phyloP scores from a whole-genome alignment of 1,284 basidiomycete species.

The Puccinia triticina region DNA sequence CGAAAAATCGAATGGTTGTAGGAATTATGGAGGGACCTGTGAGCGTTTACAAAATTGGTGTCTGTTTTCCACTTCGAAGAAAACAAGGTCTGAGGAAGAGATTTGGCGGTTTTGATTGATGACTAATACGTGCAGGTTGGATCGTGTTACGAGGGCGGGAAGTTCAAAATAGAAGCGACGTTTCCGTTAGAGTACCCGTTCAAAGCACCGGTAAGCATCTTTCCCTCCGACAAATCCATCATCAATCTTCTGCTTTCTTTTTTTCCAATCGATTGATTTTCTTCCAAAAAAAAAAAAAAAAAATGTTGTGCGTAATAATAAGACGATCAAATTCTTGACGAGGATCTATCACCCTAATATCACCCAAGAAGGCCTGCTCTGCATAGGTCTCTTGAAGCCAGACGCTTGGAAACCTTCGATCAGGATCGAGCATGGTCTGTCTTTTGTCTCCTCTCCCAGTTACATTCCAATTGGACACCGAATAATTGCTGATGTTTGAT shows the following conservation, averaged over 20 bases:
- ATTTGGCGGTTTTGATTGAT: not conserved
- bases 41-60: not conserved
- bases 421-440: slow-evolving; percentile 58
- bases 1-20: not conserved
- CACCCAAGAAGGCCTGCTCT: slow-evolving; percentile 58
- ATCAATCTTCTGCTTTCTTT: not conserved
- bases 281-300: not conserved
- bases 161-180: slow-evolving; percentile 56
- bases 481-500: too few species aligned
- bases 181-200: slow-evolving; percentile 61
- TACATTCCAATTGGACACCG: too few species aligned
- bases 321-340: slow-evolving; percentile 49
- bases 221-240: not conserved
- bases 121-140: not conserved
- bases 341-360: slow-evolving; percentile 60
- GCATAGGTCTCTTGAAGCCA: slow-evolving; percentile 59
- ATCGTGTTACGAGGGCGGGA: slow-evolving; percentile 41
- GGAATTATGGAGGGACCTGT: slow-evolving; percentile 47
- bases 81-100: not conserved
- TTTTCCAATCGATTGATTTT: not conserved
- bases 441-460: not conserved
- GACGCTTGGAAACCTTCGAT: slow-evolving; percentile 61
- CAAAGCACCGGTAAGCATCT: slow-evolving; percentile 58
- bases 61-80: not conserved
- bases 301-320: not conserved